A percentile compares a stretch with the other conserved stretches of the same genome.
These are phyloP conservation scores for Psophocarpus tetragonolobus DNA, from an alignment of 306 rosid species.

Conservation along the genomic window DNA sequence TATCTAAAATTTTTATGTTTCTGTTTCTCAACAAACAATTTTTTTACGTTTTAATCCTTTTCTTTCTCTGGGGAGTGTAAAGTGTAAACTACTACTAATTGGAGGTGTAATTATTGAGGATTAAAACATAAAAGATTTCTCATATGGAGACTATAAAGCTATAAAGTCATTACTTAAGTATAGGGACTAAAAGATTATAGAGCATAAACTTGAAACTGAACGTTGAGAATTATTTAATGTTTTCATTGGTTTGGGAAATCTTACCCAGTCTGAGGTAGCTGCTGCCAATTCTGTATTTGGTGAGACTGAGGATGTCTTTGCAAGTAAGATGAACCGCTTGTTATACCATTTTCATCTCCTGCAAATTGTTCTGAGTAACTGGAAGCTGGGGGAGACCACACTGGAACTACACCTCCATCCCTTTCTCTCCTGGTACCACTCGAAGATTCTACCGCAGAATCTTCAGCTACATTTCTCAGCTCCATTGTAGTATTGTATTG, in stretches of 20 bases:
- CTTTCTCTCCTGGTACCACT: slow-evolving; percentile 72
- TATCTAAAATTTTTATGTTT: no score
- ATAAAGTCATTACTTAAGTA: no score
- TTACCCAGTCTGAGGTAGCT: slow-evolving; percentile 89
- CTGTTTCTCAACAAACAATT: no score
- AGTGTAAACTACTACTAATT: no score
- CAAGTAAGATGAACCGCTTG: slow-evolving; percentile 66
- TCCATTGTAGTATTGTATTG: slow-evolving; percentile 38
- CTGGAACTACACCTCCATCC: slow-evolving; percentile 86
- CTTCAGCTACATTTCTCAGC: slow-evolving; percentile 53
- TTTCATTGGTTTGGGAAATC: slow-evolving; percentile 28
- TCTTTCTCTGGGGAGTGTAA: no score
- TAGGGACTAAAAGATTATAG: no score
- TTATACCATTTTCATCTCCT: slow-evolving; percentile 71
- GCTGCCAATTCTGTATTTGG: slow-evolving; percentile 75
- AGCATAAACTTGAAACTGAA: neutral
- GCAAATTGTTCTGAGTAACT: slow-evolving; percentile 75
- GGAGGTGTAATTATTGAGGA: no score
- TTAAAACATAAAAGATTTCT: no score
- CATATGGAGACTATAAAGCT: no score
- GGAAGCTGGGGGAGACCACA: slow-evolving; percentile 76
- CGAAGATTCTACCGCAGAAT: slow-evolving; percentile 77
- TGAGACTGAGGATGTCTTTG: slow-evolving; percentile 91
- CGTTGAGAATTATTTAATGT: neutral
- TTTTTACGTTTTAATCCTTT: no score